Conservation (phyloP, 345 rosid species). For the Trapa bicornis region DNA sequence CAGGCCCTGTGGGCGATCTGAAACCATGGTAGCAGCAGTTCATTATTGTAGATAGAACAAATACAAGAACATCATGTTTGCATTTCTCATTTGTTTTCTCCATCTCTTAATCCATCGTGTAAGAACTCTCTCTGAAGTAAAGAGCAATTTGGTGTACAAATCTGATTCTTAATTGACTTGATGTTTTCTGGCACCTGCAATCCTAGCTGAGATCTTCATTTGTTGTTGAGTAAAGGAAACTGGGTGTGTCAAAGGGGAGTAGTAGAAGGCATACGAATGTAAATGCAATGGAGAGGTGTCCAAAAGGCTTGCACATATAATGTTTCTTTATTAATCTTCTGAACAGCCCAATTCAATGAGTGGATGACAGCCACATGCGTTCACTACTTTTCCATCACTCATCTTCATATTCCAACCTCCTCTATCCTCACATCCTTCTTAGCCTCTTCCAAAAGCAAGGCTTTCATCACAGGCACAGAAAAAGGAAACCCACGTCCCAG, state of each 20-base stretch:
- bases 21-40: slow-evolving; percentile 68
- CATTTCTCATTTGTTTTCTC: not conserved
- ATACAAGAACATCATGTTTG: not conserved
- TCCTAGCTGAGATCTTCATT: not conserved
- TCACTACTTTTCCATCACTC: slow-evolving; percentile 4
- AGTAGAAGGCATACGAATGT: too few relatives aligned
- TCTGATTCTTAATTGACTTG: too few relatives aligned
- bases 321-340: too few relatives aligned
- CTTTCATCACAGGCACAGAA: too few relatives aligned
- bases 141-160: too few relatives aligned
- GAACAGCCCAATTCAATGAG: too few relatives aligned
- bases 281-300: too few relatives aligned
- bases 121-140: not conserved
- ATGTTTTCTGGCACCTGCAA: too few relatives aligned
- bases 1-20: slow-evolving; percentile 82
- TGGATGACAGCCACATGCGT: slow-evolving; percentile 1
- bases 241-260: too few relatives aligned
- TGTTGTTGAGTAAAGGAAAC: too few relatives aligned
- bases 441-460: not conserved
- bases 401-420: not conserved
- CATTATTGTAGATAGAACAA: not conserved
- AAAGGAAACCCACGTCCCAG: not conserved
- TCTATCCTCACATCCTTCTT: not conserved
- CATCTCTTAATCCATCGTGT: not conserved
- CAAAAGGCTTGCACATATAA: too few relatives aligned